Base-by-base conservation (phyloP, 2,329 filamentous ascomycete genomes). In the Alternaria postmessia region DNA sequence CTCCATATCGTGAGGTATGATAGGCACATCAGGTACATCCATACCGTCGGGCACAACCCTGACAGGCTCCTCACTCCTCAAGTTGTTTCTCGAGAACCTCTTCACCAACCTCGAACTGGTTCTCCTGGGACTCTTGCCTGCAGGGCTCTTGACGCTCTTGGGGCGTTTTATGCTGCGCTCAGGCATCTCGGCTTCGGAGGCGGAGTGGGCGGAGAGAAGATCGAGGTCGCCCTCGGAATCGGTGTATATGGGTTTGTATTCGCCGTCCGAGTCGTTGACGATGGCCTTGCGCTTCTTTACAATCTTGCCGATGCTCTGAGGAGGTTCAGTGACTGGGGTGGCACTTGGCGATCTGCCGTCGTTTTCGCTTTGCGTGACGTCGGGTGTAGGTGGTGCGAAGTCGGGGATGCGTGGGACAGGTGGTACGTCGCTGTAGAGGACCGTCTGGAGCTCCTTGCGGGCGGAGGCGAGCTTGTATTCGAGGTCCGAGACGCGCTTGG, bases 401-500 rank as follows among this genome's bases (percentile, higher is more conserved):
- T 68, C 68, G 20, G 74, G 75, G 30, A 81, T 51, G 14, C 76
- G 70, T 0, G 80, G 80, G 18, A 76, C 64, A 1, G 80, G 78
- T 6, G 78, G 77, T 7, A 77, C 71, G 38, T 84, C 80, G 26
- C 83, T 80, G 22, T 61, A 59, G 16, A 85, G 75, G 39, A 84
- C 79, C 5, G 83, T 77, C 32, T 81, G 78, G 24, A 89, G 80
- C 72, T 89, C 84, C 49, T 81, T 81, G 34, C 85, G 81, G 8
- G 86, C 86, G 36, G 81, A 80, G 16, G 85, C 79, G 30, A 89
- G 81, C 70, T 88, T 88, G 12, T 79, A 73, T 66, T 89, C 87
- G 12, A 89, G 81, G 64, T 88, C 83, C 64, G 85, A 88, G 30
- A 89, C 86, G 53, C 85, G 82, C 75, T 87, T 88, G 41, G 82